These are phyloP conservation scores for Coemansia sp. DNA, from an alignment of 192 early-diverging fungal genomes.

Conservation along the genomic window DNA sequence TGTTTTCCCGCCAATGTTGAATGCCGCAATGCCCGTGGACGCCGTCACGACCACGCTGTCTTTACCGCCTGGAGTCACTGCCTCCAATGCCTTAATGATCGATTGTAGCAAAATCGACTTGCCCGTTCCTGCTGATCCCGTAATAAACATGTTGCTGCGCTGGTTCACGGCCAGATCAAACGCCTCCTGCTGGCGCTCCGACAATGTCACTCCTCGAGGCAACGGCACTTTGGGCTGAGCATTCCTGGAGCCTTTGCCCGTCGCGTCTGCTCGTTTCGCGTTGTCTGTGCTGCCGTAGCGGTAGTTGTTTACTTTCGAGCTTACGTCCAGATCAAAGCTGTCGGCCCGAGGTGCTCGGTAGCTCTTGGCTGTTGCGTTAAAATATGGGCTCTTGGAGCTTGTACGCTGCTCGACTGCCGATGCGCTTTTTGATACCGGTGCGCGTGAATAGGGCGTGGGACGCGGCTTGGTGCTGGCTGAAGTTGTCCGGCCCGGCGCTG, in stretches of 20 bases:
- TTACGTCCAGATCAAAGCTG: constrained; percentile 6
- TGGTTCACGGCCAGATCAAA: constrained; percentile 60
- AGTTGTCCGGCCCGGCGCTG: background rate
- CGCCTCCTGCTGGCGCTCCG: constrained; percentile 59
- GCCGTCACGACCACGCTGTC: constrained; percentile 60
- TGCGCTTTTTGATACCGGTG: background rate
- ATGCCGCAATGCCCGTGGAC: constrained; percentile 79
- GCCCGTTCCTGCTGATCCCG: constrained; percentile 72
- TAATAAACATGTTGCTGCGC: constrained; percentile 64
- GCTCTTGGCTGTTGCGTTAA: constrained; percentile 7
- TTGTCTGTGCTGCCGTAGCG: background rate
- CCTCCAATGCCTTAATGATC: constrained; percentile 39
- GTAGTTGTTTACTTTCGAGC: constrained; percentile 7
- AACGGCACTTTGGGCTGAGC: background rate
- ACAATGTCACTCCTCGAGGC: constrained; percentile 19
- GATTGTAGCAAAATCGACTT: constrained; percentile 49
- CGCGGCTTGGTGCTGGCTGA: constrained; percentile 2
- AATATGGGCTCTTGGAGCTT: constrained; percentile 19
- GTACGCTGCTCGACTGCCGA: constrained; percentile 8
- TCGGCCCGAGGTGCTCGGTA: constrained; percentile 3
- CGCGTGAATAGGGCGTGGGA: constrained; percentile 26
- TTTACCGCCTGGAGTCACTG: background rate
- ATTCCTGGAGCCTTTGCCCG: background rate
- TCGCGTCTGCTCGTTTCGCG: background rate
- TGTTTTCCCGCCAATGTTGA: constrained; percentile 72